These are phyloP conservation scores for Beauveria sp. DNA, from an alignment of 2,329 filamentous ascomycete genomes.

Conservation along the genomic window DNA sequence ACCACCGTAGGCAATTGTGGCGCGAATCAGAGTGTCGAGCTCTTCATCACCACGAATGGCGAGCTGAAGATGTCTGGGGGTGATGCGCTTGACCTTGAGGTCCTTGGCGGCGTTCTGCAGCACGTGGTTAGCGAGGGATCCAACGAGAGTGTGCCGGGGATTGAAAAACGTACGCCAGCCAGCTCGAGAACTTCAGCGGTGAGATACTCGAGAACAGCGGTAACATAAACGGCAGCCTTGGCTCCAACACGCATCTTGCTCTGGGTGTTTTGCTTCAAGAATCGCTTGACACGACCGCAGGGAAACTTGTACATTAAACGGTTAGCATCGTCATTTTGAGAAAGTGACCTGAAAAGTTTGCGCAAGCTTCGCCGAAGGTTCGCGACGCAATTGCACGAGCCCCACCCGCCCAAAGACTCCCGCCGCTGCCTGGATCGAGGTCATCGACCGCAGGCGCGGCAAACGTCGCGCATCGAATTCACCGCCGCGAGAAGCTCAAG, in stretches of 20 bases:
- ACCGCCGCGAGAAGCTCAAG: neutral
- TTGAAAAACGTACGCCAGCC: constrained; percentile 62
- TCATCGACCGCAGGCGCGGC: constrained; percentile 4
- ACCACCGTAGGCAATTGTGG: constrained; percentile 97
- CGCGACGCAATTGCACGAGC: constrained; percentile 13
- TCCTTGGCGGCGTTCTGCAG: constrained; percentile 90
- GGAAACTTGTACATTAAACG: constrained; percentile 67
- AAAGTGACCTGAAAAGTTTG: neutral
- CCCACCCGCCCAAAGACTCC: constrained; percentile 8
- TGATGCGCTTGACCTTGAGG: constrained; percentile 99
- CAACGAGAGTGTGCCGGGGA: constrained; percentile 12
- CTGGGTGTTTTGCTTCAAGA: constrained; percentile 97
- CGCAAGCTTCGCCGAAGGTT: constrained; percentile 13
- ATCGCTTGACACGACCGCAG: constrained; percentile 99
- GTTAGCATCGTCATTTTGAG: constrained; percentile 16
- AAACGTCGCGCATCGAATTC: constrained; percentile 8
- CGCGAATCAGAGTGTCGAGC: constrained; percentile 92
- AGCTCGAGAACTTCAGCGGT: constrained; percentile 97
- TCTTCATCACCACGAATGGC: constrained; percentile 98
- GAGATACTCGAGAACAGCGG: constrained; percentile 94
- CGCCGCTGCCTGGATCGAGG: neutral
- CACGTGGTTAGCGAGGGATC: constrained; percentile 16
- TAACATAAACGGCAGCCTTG: constrained; percentile 97
- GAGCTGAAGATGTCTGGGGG: constrained; percentile 92
- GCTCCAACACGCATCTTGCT: constrained; percentile 99